A percentile compares a stretch with the other conserved stretches of the same genome.
phyloP scores from a whole-genome alignment of 2,329 filamentous ascomycete genomes.

The Beauveria caledonica region DNA sequence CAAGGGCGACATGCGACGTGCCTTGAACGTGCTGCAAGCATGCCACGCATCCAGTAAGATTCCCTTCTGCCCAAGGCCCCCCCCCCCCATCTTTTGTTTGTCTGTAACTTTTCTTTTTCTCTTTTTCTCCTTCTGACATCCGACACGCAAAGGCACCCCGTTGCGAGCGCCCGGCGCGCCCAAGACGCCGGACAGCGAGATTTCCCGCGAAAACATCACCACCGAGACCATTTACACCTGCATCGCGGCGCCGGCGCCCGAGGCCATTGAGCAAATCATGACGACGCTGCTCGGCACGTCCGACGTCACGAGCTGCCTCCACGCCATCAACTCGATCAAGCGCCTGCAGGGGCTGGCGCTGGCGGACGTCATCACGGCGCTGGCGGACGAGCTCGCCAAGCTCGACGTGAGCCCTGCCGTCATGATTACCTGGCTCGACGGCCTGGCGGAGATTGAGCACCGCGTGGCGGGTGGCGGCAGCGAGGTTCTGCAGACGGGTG shows the following conservation, averaged over 20 bases:
- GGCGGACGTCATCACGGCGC: conserved; percentile 83
- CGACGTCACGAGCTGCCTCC: conserved; percentile 83
- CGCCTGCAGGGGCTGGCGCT: conserved; percentile 76
- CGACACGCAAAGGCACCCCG: conserved; percentile 49
- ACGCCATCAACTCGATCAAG: conserved; percentile 83
- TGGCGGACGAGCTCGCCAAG: conserved; percentile 74
- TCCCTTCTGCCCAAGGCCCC: too few relatives aligned
- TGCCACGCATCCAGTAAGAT: conserved; percentile 83
- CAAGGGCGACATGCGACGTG: conserved; percentile 92
- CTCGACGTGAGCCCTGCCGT: conserved; percentile 81
- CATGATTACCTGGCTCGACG: conserved; percentile 85
- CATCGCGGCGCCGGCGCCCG: conserved; percentile 88
- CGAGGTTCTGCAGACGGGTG: conserved; percentile 85
- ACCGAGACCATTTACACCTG: conserved; percentile 96
- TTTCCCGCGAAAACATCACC: conserved; percentile 70
- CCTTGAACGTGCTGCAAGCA: conserved; percentile 90
- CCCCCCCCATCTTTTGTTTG: neutral
- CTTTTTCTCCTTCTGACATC: neutral
- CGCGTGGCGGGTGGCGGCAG: conserved; percentile 79
- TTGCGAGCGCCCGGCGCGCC: conserved; percentile 52
- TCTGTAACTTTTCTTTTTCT: neutral
- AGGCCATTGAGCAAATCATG: conserved; percentile 77
- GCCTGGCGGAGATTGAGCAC: conserved; percentile 88
- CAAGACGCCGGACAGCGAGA: conserved; percentile 52
- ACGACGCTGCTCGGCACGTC: conserved; percentile 73